Conservation (phyloP, 306 rosid genomes). For the Purshia tridentata region DNA sequence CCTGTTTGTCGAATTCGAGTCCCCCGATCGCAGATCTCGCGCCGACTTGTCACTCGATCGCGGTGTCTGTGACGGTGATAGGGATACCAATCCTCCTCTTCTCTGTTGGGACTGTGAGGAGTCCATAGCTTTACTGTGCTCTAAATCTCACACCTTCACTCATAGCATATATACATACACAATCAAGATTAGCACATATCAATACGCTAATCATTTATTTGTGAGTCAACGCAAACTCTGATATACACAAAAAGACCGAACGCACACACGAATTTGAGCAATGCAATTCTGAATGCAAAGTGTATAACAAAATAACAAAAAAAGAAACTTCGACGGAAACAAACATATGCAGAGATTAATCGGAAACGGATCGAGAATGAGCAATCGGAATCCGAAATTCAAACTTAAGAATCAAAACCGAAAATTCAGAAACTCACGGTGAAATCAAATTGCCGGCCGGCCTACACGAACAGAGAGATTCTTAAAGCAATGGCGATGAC, state of each 20-base stretch:
- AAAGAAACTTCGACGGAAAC: no score
- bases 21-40: slow-evolving; percentile 97
- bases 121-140: slow-evolving; percentile 50
- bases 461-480: slow-evolving; percentile 20
- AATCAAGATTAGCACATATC: slow-evolving; percentile 6
- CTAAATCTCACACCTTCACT: slow-evolving; percentile 28
- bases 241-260: background rate
- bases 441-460: slow-evolving; percentile 35
- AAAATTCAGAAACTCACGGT: slow-evolving; percentile 37
- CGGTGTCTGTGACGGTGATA: slow-evolving; percentile 95
- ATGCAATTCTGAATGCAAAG: background rate
- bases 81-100: slow-evolving; percentile 75
- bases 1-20: slow-evolving; percentile 73
- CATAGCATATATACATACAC: background rate
- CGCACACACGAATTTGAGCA: slow-evolving; percentile 2
- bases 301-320: no score
- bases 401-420: background rate
- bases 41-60: slow-evolving; percentile 74
- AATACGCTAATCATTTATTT: background rate
- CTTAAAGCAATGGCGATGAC: slow-evolving; percentile 29
- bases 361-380: slow-evolving; percentile 49
- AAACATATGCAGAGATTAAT: slow-evolving; percentile 14
- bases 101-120: slow-evolving; percentile 55
- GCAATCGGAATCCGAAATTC: slow-evolving; percentile 20
- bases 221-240: background rate